phyloP scores from a whole-genome alignment of 2,329 filamentous ascomycete genomes.

The Colletotrichum magnum region DNA sequence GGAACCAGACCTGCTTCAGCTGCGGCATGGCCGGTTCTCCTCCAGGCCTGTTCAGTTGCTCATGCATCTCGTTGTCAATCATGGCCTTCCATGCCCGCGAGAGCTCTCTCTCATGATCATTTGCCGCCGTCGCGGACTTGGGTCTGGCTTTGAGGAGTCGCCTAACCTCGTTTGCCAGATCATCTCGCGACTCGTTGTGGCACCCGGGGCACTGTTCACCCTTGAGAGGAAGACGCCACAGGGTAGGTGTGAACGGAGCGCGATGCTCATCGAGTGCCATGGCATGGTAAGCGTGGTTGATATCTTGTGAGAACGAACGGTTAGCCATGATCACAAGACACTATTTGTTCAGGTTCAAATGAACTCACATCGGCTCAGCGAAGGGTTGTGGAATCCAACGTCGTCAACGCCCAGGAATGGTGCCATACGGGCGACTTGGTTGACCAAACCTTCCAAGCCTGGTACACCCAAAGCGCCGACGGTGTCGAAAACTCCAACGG shows the following conservation, averaged over 20 bases:
- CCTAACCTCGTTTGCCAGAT: not conserved
- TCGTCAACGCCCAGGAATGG: constrained; percentile 10
- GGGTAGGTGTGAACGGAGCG: not conserved
- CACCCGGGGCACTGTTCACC: not conserved
- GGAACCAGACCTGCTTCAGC: constrained; percentile 34
- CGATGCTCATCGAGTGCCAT: constrained; percentile 25
- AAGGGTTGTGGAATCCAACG: constrained; percentile 20
- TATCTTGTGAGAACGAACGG: not conserved
- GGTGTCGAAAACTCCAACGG: constrained; percentile 36
- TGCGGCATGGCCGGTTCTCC: not conserved
- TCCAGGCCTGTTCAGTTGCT: not conserved
- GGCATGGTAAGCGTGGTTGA: constrained; percentile 23
- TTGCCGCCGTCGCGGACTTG: not conserved
- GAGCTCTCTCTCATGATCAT: not conserved
- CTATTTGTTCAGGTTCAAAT: not conserved
- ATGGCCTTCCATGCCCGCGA: not conserved
- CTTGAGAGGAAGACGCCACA: constrained; percentile 6
- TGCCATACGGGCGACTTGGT: not conserved
- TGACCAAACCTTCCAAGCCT: not conserved
- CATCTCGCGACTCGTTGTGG: rapidly evolving
- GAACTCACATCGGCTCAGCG: constrained; percentile 22
- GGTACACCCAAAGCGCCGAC: constrained; percentile 37
- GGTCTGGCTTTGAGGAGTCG: not conserved
- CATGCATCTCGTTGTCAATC: not conserved
- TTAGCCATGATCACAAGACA: no score